Conservation (phyloP, 2,329 filamentous ascomycete species). For the Sarocladium kiliense region DNA sequence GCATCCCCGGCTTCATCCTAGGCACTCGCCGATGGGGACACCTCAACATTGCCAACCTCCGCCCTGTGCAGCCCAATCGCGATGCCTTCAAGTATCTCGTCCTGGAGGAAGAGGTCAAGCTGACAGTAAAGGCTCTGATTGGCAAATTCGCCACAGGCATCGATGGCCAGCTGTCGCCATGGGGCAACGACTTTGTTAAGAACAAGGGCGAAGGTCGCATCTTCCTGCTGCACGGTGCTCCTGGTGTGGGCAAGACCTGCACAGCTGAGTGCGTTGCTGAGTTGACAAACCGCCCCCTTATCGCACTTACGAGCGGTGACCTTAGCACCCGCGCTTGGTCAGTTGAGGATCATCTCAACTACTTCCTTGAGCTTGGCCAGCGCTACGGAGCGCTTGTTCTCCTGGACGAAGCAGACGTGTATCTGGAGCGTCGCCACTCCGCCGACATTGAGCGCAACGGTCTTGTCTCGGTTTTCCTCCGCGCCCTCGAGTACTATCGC, state of each 20-base stretch:
- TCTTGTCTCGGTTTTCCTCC: constrained; percentile 43
- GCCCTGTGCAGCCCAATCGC: constrained; percentile 35
- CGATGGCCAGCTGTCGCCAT: constrained; percentile 35
- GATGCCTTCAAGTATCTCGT: constrained; percentile 47
- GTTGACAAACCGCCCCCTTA: constrained; percentile 43
- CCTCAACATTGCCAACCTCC: constrained; percentile 33
- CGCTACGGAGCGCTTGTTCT: constrained; percentile 47
- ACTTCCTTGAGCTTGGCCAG: constrained; percentile 43
- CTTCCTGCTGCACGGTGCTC: constrained; percentile 46
- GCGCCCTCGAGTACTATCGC: constrained; percentile 46
- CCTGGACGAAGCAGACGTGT: constrained; percentile 57
- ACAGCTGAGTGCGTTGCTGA: constrained; percentile 52
- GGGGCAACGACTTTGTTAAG: constrained; percentile 42
- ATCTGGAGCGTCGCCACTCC: constrained; percentile 45
- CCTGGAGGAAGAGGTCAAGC: constrained; percentile 42
- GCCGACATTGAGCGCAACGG: constrained; percentile 41
- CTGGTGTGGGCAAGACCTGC: constrained; percentile 53
- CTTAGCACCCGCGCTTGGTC: constrained; percentile 31
- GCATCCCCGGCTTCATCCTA: constrained; percentile 42
- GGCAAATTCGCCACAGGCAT: constrained; percentile 37
- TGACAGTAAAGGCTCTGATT: constrained; percentile 41
- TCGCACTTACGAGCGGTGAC: constrained; percentile 46
- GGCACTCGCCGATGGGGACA: constrained; percentile 39
- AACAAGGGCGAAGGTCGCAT: constrained; percentile 46
- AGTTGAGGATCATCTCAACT: constrained; percentile 39